Evolutionary conservation across 306 rosid genomes (phyloP).

Genomic region (Canavalia ensiformis): DNA sequence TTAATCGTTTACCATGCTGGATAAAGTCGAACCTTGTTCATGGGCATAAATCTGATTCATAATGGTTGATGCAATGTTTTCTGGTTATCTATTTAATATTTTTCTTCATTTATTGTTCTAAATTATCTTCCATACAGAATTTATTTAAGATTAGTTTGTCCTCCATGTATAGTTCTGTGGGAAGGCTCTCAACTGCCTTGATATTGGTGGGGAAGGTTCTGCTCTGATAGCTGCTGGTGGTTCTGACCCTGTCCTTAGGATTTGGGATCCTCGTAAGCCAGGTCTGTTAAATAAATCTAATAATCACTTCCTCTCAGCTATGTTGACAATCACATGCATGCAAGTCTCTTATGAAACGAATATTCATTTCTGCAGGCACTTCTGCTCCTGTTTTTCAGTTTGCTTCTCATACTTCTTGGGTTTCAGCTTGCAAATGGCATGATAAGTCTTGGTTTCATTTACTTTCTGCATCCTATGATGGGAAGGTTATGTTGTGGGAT

Average conservation of each 20-base stretch:
- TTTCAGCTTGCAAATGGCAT: slow-evolving; percentile 91
- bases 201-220: slow-evolving; percentile 92
- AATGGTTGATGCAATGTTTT: not conserved
- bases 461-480: slow-evolving; percentile 89
- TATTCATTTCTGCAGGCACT: slow-evolving; percentile 64
- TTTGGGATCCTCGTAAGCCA: slow-evolving; percentile 99
- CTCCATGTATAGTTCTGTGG: slow-evolving; percentile 66
- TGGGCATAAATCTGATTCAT: slow-evolving; percentile 17
- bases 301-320: slow-evolving; percentile 23
- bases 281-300: slow-evolving; percentile 58
- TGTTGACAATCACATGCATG: not conserved
- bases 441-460: slow-evolving; percentile 75
- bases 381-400: slow-evolving; percentile 88
- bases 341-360: slow-evolving; percentile 18
- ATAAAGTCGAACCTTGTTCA: slow-evolving; percentile 3
- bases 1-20: not conserved
- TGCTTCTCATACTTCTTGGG: slow-evolving; percentile 85
- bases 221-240: slow-evolving; percentile 85
- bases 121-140: not conserved
- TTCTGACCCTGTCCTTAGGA: slow-evolving; percentile 82
- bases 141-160: slow-evolving; percentile 42
- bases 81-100: not conserved
- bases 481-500: slow-evolving; percentile 96
- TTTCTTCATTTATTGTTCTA: slow-evolving; percentile 2
- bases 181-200: slow-evolving; percentile 85